Evolutionary conservation across 179 eudicot species (phyloP), one percentile per base, ranked within the genome.

Genomic region (Sideroxylon spinosum): DNA sequence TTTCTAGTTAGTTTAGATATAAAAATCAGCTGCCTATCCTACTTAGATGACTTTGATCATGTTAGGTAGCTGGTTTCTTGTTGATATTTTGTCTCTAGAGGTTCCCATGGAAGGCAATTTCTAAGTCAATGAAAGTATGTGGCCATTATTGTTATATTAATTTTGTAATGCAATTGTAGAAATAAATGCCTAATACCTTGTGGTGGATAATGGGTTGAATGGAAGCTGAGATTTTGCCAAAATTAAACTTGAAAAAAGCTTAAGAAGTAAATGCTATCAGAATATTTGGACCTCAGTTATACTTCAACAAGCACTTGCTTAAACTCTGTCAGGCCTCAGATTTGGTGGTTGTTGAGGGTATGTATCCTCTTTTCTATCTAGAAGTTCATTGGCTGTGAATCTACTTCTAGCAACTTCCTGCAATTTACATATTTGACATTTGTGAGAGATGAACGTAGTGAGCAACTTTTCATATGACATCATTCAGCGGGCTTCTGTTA

Each of bases 221-320:
- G 59, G 19, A 12, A 55, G 59, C 5, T 55, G 19, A 55, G 59
- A 16, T 14, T 55, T 55, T 11, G n/a, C 59, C 59, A 55, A 55
- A 55, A 29, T 12, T 55, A 14, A 55, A 55, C 59, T 55, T 55
- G 59, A 55, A 14, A 3, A 14, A 55, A 55, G 13, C 12, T 2
- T 12, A n/a, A n/a, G 17, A 12, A 55, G 14, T 12, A 1, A 55
- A 55, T 4, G 60, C 44, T 37, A 3, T n/a, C 44, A 37, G 5
- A 1, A 37, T 37, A 37, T 37, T 1, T 1, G 44, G 1, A 37
- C 17, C 11, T 9, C 48, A n/a, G 25, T 49, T 46, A 0, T n/a
- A 13, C 73, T 70, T 19, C 49, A 28, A 72, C 61, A 60, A 48
- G 44, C 70, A 80, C 22, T 49, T 55, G 60, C 60, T 55, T 64